phyloP scores from a whole-genome alignment of 2,329 filamentous ascomycete genomes.

The Lachnum nothofagi region DNA sequence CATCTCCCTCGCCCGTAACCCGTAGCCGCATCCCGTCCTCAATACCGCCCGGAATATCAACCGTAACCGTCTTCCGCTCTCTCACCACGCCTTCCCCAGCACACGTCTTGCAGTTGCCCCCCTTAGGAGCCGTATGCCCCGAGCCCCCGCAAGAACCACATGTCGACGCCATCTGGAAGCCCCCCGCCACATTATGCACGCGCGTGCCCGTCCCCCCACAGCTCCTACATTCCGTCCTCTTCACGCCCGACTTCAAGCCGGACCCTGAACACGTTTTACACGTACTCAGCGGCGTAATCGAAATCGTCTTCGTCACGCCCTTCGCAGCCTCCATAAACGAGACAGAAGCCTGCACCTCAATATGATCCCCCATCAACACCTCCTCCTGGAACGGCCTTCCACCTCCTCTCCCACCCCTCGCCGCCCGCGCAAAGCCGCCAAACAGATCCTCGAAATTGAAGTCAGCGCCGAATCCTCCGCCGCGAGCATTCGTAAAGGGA shows the following conservation, averaged over 20 bases:
- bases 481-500: constrained; percentile 50
- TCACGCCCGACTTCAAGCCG: constrained; percentile 76
- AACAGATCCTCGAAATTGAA: constrained; percentile 98
- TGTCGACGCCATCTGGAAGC: constrained; percentile 92
- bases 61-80: constrained; percentile 74
- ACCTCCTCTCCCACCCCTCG: constrained; percentile 41
- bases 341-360: constrained; percentile 88
- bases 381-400: constrained; percentile 69
- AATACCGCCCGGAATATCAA: constrained; percentile 92
- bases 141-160: constrained; percentile 77
- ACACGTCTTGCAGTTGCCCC: constrained; percentile 76
- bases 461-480: constrained; percentile 65
- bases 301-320: constrained; percentile 81
- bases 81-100: constrained; percentile 77
- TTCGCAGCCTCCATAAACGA: constrained; percentile 96
- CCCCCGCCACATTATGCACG: constrained; percentile 83
- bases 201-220: constrained; percentile 84
- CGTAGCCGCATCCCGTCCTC: constrained; percentile 93
- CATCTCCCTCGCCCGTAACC: constrained; percentile 81
- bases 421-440: constrained; percentile 64
- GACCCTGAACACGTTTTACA: constrained; percentile 80
- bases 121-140: constrained; percentile 69
- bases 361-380: constrained; percentile 87
- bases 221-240: constrained; percentile 65
- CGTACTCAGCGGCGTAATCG: constrained; percentile 71